phyloP scores from a whole-genome alignment of 192 early-diverging fungal species.

The Jimgerdemannia flammicorona region DNA sequence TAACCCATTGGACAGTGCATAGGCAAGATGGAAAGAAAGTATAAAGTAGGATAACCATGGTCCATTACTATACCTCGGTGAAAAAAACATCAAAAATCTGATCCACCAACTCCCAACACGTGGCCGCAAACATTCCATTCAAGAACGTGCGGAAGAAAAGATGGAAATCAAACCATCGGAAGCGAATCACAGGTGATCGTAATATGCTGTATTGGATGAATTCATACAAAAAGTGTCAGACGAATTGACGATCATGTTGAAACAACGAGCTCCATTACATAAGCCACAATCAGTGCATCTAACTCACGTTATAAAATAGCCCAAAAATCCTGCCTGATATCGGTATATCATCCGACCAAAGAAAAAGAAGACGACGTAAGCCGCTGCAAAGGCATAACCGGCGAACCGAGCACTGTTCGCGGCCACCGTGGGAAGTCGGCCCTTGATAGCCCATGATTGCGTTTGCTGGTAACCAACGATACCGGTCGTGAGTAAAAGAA shows the following conservation, averaged over 20 bases:
- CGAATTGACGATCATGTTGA: too few species aligned
- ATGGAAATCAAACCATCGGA: constrained; percentile 27
- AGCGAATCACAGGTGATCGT: constrained; percentile 22
- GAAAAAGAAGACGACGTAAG: background rate
- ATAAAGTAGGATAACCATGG: background rate
- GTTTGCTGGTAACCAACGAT: background rate
- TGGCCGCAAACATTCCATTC: constrained; percentile 6
- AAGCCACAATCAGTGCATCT: background rate
- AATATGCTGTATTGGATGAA: background rate
- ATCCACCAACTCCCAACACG: constrained; percentile 19
- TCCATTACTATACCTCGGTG: background rate
- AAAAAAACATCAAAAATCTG: constrained; percentile 14
- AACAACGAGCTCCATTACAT: too few species aligned
- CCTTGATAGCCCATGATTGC: background rate
- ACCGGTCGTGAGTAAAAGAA: background rate
- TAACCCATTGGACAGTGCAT: background rate
- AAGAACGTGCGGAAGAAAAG: constrained; percentile 14
- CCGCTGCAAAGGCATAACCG: background rate
- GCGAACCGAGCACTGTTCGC: background rate
- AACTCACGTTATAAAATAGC: background rate
- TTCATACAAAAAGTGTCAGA: too few species aligned
- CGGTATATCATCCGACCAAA: background rate
- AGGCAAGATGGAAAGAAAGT: too few species aligned
- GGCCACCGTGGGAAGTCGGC: background rate
- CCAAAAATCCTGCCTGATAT: background rate